Evolutionary conservation across 2,329 filamentous ascomycete genomes (phyloP).

Genomic region (Aureobasidium leucospermi): DNA sequence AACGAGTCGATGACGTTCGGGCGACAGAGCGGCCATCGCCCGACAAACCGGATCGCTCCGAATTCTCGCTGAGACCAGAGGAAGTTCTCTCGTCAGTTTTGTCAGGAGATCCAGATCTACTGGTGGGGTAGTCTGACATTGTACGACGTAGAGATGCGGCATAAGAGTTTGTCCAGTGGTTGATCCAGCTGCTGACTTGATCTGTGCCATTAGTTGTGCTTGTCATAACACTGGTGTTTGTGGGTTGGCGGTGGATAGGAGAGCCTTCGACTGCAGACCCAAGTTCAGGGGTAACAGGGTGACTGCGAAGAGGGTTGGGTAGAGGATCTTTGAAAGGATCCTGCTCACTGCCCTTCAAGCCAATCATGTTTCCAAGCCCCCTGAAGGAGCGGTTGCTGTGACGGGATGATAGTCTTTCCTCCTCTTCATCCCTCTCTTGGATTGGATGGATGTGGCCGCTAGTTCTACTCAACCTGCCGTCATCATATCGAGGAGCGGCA

Average conservation of each 20-base stretch:
- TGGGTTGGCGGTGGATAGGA: conserved; percentile 22
- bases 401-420: conserved; percentile 26
- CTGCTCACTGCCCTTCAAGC: conserved; percentile 18
- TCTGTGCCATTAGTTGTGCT: conserved; percentile 16
- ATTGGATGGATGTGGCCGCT: conserved; percentile 56
- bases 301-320: conserved; percentile 30
- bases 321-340: conserved; percentile 37
- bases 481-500: conserved; percentile 38
- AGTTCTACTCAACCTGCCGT: conserved; percentile 41
- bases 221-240: conserved; percentile 16
- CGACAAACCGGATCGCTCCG: conserved; percentile 37
- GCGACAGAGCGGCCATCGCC: conserved; percentile 35
- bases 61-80: conserved; percentile 49
- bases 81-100: conserved; percentile 50
- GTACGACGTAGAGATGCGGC: conserved; percentile 9
- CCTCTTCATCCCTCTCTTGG: conserved; percentile 55
- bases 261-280: conserved; percentile 5
- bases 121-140: background rate
- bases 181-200: conserved; percentile 24
- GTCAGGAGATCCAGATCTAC: conserved; percentile 38
- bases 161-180: conserved; percentile 17
- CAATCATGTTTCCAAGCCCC: conserved; percentile 17
- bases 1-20: conserved; percentile 39
- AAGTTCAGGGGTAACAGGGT: conserved; percentile 25
- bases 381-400: conserved; percentile 17